Base-by-base conservation (phyloP, 345 rosid genomes). In the Jatropha curcas region DNA sequence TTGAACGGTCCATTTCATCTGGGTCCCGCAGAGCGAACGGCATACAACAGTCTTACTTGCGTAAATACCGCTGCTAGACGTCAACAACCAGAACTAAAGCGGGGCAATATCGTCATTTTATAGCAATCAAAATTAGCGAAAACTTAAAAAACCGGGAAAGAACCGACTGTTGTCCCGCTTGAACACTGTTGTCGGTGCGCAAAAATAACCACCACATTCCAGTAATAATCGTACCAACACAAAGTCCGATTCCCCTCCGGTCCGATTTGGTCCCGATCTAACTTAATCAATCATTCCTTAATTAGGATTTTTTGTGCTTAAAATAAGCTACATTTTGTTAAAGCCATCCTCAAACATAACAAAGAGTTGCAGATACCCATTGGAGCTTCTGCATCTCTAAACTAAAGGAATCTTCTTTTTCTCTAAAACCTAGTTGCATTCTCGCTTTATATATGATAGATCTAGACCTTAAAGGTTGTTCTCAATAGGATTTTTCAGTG, bases 201-300 rank as follows among this genome's bases (percentile, higher is more conserved):
- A 27, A 33, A n/a, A 31, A 9, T 24, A 12, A 45, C 50, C n/a
- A n/a, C n/a, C n/a, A n/a, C n/a, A n/a, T n/a, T n/a, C n/a, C n/a
- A n/a, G n/a, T n/a, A 28, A 11, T 5, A n/a, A 35, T 3, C 6
- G 7, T 8, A 8, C 30, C 0, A 28, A 25, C 37, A 35, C 46
- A 31, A 35, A 4, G 5, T 25, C 12, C 2, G 16, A 65, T 8
- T 22, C 28, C 25, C 46, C 6, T 37, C 19, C 52, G 6, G 33
- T 24, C 30, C 8, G 51, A 64, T 39, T 45, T 0, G 63, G 41
- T 14, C 60, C 65, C 33, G 52, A 68, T 75, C 69, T 60, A 60
- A 10, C 35, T 51, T 22, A 28, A 37, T 7, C 34, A 28, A 37
- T 7, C 34, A 37, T 25, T 20, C 13, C 65, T 31, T 30, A 9